A percentile compares a stretch with the other conserved stretches of the same genome.
Evolutionary conservation across 352 stramenopile species (phyloP).

Genomic region (Saprolegnia parasitica): DNA sequence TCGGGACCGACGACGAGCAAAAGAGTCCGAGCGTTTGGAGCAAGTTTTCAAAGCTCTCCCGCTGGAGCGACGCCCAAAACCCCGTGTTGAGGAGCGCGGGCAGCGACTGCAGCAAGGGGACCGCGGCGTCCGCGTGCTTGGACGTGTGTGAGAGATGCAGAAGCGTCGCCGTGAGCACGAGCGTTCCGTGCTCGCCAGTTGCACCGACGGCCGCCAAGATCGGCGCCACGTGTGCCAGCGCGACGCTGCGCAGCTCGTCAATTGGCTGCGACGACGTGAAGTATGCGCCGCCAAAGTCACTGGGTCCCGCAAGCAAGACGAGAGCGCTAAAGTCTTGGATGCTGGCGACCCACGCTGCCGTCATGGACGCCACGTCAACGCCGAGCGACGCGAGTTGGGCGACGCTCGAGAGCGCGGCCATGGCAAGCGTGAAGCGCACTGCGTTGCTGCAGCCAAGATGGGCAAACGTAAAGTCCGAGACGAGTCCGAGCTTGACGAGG

Average conservation of each 20-base stretch:
- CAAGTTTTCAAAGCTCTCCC: slow-evolving; percentile 16
- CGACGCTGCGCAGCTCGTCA: slow-evolving; percentile 6
- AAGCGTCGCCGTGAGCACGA: slow-evolving; percentile 12
- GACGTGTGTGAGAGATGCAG: slow-evolving; percentile 7
- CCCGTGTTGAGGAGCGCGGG: neutral
- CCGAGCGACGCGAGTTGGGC: neutral
- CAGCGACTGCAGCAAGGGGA: neutral
- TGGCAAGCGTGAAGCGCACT: slow-evolving; percentile 1
- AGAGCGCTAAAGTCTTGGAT: slow-evolving; percentile 16
- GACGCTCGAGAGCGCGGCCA: slow-evolving; percentile 15
- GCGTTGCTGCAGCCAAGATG: slow-evolving; percentile 11
- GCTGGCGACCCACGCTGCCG: neutral
- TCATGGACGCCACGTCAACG: neutral
- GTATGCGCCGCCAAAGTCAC: slow-evolving; percentile 3
- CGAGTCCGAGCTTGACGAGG: slow-evolving; percentile 8
- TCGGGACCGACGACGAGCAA: neutral
- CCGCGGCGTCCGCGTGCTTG: neutral
- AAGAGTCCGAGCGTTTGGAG: slow-evolving; percentile 18
- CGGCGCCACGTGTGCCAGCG: neutral
- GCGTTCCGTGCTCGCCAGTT: neutral
- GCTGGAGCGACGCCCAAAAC: neutral
- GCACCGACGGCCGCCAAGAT: slow-evolving; percentile 1
- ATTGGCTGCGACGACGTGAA: slow-evolving; percentile 9
- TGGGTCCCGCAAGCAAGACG: neutral
- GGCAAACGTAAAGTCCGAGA: slow-evolving; percentile 1